Percentiles rank a stretch among this genome's conserved stretches.
These are phyloP conservation scores for Aspergillus leporis DNA, from an alignment of 495 filamentous ascomycete genomes.

Conservation along the genomic window DNA sequence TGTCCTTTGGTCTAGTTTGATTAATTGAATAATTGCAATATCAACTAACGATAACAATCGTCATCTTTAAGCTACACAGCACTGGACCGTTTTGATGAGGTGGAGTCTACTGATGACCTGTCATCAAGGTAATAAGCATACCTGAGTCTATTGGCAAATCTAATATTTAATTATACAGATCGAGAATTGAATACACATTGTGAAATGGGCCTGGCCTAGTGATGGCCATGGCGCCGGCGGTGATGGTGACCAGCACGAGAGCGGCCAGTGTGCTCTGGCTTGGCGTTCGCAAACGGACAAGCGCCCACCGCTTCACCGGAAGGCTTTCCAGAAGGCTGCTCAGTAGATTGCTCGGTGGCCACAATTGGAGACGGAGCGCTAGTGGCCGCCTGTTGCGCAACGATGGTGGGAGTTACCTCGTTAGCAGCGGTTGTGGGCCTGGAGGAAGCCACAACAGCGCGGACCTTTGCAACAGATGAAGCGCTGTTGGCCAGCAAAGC, in stretches of 20 bases:
- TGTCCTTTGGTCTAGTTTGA: not conserved
- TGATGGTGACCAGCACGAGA: not conserved
- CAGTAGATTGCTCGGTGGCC: not conserved
- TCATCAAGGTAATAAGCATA: not conserved
- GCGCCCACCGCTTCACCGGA: not conserved
- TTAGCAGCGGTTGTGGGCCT: not conserved
- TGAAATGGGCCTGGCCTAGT: not conserved
- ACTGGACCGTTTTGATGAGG: too few species aligned
- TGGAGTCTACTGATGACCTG: too few species aligned
- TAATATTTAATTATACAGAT: not conserved
- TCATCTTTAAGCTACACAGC: not conserved
- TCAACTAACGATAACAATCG: not conserved
- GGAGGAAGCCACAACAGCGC: slow-evolving; percentile 1
- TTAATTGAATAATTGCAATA: not conserved
- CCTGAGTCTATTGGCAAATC: not conserved
- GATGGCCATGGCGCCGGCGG: slow-evolving; percentile 1
- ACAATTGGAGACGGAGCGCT: not conserved
- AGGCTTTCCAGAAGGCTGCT: not conserved
- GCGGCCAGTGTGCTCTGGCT: not conserved
- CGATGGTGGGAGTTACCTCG: not conserved
- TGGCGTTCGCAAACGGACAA: not conserved
- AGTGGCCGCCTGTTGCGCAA: not conserved
- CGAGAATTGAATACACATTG: not conserved
- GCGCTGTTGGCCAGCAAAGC: slow-evolving; percentile 15
- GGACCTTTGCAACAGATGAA: not conserved